These are phyloP conservation scores for Suhomyces kilbournensis DNA, from an alignment of 805 yeast genomes.

Conservation along the genomic window DNA sequence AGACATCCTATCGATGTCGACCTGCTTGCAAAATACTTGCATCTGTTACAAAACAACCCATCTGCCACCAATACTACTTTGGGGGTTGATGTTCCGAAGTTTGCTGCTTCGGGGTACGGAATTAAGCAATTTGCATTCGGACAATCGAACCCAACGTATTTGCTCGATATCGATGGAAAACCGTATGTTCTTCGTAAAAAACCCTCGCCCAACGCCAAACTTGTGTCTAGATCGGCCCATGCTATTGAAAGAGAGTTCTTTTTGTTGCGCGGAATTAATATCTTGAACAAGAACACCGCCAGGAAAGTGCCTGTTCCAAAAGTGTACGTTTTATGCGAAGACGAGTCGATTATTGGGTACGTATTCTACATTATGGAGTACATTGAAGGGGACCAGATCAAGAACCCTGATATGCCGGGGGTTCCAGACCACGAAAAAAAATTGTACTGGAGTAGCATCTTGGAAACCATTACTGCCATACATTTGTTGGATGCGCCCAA, in stretches of 20 bases:
- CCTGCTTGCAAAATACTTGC: constrained; percentile 22
- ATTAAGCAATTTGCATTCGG: constrained; percentile 58
- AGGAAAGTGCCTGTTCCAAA: constrained; percentile 52
- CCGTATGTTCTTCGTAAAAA: constrained; percentile 54
- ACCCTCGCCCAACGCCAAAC: constrained; percentile 48
- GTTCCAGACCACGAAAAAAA: constrained; percentile 22
- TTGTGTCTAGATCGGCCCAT: constrained; percentile 57
- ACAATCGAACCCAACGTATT: constrained; percentile 63
- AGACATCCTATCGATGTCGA: constrained; percentile 31
- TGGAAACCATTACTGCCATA: constrained; percentile 46
- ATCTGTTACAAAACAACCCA: background rate
- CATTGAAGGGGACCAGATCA: constrained; percentile 54
- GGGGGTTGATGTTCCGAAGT: constrained; percentile 22
- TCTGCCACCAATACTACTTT: constrained; percentile 11
- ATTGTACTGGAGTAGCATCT: constrained; percentile 46
- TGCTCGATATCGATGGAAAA: constrained; percentile 36
- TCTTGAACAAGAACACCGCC: constrained; percentile 16
- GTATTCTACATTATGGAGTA: constrained; percentile 63
- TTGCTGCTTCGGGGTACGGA: constrained; percentile 15
- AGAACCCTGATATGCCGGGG: constrained; percentile 47
- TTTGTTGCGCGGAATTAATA: constrained; percentile 41
- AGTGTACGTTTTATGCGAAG: constrained; percentile 53
- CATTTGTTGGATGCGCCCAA: constrained; percentile 47
- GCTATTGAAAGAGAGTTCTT: constrained; percentile 60
- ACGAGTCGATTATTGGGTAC: constrained; percentile 50